phyloP scores from a whole-genome alignment of 352 stramenopile species.

The Globisporangium megalacanthum region DNA sequence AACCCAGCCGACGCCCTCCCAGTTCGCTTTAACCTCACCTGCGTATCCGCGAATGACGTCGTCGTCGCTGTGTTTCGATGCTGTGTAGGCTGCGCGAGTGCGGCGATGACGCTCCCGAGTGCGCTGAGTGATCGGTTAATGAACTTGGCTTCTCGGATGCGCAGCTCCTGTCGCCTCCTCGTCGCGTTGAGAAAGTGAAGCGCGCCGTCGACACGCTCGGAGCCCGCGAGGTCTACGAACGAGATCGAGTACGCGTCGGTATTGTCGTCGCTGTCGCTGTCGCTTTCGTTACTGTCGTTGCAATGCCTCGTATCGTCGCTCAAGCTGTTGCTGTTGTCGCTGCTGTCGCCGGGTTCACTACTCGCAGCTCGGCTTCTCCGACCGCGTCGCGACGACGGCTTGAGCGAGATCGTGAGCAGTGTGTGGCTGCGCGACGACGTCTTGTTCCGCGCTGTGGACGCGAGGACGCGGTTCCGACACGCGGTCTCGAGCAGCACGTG shows the following conservation, averaged over 20 bases:
- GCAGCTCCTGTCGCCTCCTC: slow-evolving; percentile 44
- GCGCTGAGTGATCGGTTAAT: slow-evolving; percentile 72
- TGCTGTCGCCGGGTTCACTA: neutral
- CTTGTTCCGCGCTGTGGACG: slow-evolving; percentile 51
- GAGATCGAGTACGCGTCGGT: slow-evolving; percentile 34
- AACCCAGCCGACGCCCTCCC: neutral
- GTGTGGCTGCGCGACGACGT: slow-evolving; percentile 72
- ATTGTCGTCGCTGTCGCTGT: slow-evolving; percentile 6
- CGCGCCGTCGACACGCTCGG: slow-evolving; percentile 49
- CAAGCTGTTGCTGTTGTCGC: neutral
- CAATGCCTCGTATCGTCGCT: slow-evolving; percentile 12
- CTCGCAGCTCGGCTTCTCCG: neutral
- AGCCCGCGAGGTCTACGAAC: slow-evolving; percentile 71
- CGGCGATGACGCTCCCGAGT: slow-evolving; percentile 58
- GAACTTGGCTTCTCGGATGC: slow-evolving; percentile 73
- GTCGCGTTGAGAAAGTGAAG: slow-evolving; percentile 49
- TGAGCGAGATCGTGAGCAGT: slow-evolving; percentile 53
- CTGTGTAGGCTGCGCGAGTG: slow-evolving; percentile 32
- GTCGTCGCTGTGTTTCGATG: neutral
- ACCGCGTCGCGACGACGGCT: slow-evolving; percentile 3
- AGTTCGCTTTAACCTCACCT: neutral
- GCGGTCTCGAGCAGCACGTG: slow-evolving; percentile 40
- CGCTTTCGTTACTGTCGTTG: neutral
- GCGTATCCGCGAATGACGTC: neutral
- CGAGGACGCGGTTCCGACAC: slow-evolving; percentile 44